Percentiles rank a stretch among this genome's conserved stretches.
Conservation (phyloP, 805 yeast genomes). For the Candida khao-thaluensis region DNA sequence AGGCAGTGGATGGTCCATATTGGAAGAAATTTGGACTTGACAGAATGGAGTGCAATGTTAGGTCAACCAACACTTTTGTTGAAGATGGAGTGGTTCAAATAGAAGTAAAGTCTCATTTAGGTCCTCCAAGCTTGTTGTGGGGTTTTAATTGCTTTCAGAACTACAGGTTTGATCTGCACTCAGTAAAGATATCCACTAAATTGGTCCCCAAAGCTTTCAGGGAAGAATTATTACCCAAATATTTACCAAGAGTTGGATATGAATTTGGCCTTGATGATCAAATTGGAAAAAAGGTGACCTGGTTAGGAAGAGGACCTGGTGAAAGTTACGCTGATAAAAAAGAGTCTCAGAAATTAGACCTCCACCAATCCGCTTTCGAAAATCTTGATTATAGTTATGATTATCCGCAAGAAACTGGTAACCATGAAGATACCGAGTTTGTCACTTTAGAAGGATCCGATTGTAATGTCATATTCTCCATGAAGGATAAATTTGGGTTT, state of each 20-base stretch:
- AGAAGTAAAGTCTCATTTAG: constrained; percentile 18
- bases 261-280: constrained; percentile 20
- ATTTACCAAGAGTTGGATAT: constrained; percentile 33
- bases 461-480: constrained; percentile 11
- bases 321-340: constrained; percentile 34
- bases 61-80: constrained; percentile 6
- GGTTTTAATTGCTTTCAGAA: constrained; percentile 18
- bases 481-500: constrained; percentile 14
- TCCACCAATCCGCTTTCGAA: constrained; percentile 14
- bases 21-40: constrained; percentile 29
- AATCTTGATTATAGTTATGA: constrained; percentile 26
- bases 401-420: constrained; percentile 37
- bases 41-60: constrained; percentile 12
- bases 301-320: constrained; percentile 38
- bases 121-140: constrained; percentile 27
- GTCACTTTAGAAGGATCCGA: constrained; percentile 11
- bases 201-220: constrained; percentile 5
- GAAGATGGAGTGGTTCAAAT: constrained; percentile 5
- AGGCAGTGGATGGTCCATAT: constrained; percentile 19
- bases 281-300: constrained; percentile 18
- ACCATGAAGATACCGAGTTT: constrained; percentile 32
- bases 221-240: constrained; percentile 16
- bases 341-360: constrained; percentile 24
- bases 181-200: not conserved
- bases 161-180: constrained; percentile 8